Conservation (phyloP, 2,329 filamentous ascomycete species). For the Pyrenophora teres region DNA sequence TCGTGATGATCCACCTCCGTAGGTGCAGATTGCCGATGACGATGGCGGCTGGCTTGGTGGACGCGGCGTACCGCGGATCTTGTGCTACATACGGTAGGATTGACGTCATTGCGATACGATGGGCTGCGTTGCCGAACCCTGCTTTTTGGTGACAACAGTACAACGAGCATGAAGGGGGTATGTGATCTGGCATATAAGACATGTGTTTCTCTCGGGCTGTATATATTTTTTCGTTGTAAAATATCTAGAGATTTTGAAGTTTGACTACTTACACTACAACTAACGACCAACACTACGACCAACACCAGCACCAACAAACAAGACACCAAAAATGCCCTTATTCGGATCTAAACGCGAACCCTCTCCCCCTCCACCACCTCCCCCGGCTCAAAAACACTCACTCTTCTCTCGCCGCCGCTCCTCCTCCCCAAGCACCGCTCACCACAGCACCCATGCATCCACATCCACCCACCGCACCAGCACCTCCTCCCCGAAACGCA, state of each 20-base stretch:
- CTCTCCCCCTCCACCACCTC: constrained; percentile 31
- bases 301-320: no score
- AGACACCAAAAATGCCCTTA: constrained; percentile 37
- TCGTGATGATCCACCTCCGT: background rate
- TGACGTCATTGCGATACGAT: constrained; percentile 23
- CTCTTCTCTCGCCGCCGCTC: constrained; percentile 48
- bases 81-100: background rate
- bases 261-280: no score
- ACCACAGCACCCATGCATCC: constrained; percentile 23
- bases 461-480: constrained; percentile 18
- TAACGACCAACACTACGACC: no score
- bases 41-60: constrained; percentile 6
- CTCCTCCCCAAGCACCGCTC: constrained; percentile 28
- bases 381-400: constrained; percentile 31
- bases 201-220: no score
- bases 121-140: constrained; percentile 3
- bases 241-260: no score
- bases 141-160: constrained; percentile 3
- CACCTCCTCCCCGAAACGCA: constrained; percentile 34
- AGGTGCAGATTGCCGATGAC: constrained; percentile 5
- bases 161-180: background rate
- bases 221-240: no score
- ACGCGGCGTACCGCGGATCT: constrained; percentile 11
- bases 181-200: constrained; percentile 1
- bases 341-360: constrained; percentile 38